Evolutionary conservation across 1,284 basidiomycete genomes (phyloP), one percentile per base, ranked within the genome.

Genomic region (Ceratobasidium sp.): DNA sequence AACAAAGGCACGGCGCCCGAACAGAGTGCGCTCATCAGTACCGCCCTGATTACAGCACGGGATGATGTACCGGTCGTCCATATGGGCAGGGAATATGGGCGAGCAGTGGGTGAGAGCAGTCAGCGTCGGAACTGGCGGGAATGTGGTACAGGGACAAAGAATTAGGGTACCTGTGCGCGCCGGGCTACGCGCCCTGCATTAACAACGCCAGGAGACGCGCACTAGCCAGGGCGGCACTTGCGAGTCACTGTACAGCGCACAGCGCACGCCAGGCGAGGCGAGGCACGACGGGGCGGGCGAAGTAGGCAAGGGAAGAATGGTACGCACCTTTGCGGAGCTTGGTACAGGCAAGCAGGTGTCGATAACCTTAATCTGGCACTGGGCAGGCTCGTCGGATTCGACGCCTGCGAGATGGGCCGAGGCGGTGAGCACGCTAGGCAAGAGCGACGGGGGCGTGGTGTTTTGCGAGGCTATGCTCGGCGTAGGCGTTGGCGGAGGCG

Each of bases 301-400:
- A 75, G 82, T 83, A 33, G 33, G 33, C 33, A 33, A 33, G 81
- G 69, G 81, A 81, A 33, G 81, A 80, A 77, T 76, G 79, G 70
- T 44, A 89, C 93, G 85, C 85, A 94, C 93, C 87, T 92, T 91
- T 33, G 33, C 92, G 91, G 72, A 94, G 85, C 84, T 94, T 91
- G 44, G 93, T 92, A 80, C 92, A 69, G 93, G 85, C 92, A 69
- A 93, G 85, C 81, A 94, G 84, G 91, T 93, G 85, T 92, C 88
- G 10, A 93, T 88, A 91, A 90, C 82, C 88, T 88, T 33, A n/a
- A n/a, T n/a, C 83, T 91, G 89, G 80, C 91, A 87, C 80, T 90
- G 86, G 63, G 92, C 91, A 80, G 33, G 33, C 33, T 33, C 33
- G 33, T 33, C 33, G 33, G 33, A 33, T 33, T 33, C 33, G 33